Evolutionary conservation across 495 filamentous ascomycete species (phyloP).

Genomic region (Acidiella bohemica): DNA sequence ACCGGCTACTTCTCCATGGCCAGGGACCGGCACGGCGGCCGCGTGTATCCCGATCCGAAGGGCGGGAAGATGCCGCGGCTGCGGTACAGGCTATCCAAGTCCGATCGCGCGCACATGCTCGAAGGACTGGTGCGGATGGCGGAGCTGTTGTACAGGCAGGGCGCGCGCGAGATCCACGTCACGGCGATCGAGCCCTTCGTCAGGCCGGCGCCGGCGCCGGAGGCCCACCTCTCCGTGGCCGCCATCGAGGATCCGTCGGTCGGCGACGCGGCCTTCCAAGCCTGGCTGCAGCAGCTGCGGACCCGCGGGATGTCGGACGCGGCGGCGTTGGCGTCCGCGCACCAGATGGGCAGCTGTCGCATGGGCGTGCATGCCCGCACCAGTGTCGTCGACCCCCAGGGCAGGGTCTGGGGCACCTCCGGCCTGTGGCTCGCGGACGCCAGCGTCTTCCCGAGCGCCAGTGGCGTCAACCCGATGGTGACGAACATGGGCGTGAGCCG

Average conservation of each 20-base stretch:
- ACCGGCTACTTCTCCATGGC: constrained; percentile 53
- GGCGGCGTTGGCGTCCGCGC: constrained; percentile 47
- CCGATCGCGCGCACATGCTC: constrained; percentile 55
- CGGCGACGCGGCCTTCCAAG: constrained; percentile 51
- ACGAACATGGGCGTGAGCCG: constrained; percentile 66
- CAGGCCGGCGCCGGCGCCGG: constrained; percentile 29
- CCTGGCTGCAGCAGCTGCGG: constrained; percentile 51
- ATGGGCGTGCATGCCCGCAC: constrained; percentile 49
- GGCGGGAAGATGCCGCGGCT: constrained; percentile 46
- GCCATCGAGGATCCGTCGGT: constrained; percentile 36
- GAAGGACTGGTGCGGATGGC: constrained; percentile 58
- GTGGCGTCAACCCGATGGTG: constrained; percentile 89
- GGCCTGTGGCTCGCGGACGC: constrained; percentile 72
- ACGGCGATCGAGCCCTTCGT: constrained; percentile 53
- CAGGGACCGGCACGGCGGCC: constrained; percentile 60
- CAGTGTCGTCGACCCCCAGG: constrained; percentile 63
- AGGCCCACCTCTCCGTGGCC: constrained; percentile 20
- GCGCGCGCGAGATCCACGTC: constrained; percentile 64
- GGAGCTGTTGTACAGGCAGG: constrained; percentile 62
- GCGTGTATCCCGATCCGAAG: constrained; percentile 58
- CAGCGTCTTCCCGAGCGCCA: constrained; percentile 78
- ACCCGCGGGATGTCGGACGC: constrained; percentile 36
- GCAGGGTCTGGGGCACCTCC: constrained; percentile 62
- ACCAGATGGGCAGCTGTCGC: constrained; percentile 85
- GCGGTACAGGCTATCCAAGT: constrained; percentile 52